Evolutionary conservation across 768 basidiomycete species (phyloP).

Genomic region (Suillus subluteus): DNA sequence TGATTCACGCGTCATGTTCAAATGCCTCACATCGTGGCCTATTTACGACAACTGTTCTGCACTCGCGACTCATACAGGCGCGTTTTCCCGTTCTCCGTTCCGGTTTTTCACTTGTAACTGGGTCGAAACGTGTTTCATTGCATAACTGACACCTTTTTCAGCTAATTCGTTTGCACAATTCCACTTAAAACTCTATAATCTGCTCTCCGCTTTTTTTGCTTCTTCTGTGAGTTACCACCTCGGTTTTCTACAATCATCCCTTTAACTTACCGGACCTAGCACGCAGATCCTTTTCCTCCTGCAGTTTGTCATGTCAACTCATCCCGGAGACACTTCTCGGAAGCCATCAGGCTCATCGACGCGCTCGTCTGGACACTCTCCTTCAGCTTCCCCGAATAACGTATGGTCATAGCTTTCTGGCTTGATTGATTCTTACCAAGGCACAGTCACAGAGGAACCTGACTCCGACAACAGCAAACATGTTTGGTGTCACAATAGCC

Average conservation of each 20-base stretch:
- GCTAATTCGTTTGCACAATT: slow-evolving; percentile 39
- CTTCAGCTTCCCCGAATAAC: slow-evolving; percentile 59
- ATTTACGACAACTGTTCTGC: slow-evolving; percentile 33
- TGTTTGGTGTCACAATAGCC: slow-evolving; percentile 57
- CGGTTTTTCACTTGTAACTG: slow-evolving; percentile 26
- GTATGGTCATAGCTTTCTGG: slow-evolving; percentile 40
- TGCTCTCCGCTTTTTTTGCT: slow-evolving; percentile 25
- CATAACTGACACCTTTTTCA: slow-evolving; percentile 32
- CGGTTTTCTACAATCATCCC: slow-evolving; percentile 20
- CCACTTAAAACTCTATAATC: slow-evolving; percentile 37
- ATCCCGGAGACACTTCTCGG: slow-evolving; percentile 50
- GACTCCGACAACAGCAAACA: slow-evolving; percentile 42
- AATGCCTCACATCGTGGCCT: slow-evolving; percentile 33
- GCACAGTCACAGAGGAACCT: slow-evolving; percentile 51
- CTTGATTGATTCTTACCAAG: slow-evolving; percentile 26
- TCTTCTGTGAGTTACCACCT: slow-evolving; percentile 31
- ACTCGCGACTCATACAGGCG: slow-evolving; percentile 27
- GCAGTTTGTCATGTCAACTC: slow-evolving; percentile 36
- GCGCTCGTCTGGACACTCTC: slow-evolving; percentile 65
- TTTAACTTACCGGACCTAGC: slow-evolving; percentile 25
- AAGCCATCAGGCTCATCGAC: slow-evolving; percentile 75
- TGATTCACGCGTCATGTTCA: slow-evolving; percentile 33
- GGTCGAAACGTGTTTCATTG: slow-evolving; percentile 26
- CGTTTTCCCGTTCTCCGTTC: slow-evolving; percentile 36
- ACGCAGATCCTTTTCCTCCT: slow-evolving; percentile 31